phyloP scores from a whole-genome alignment of 352 stramenopile species.

The Phytophthora agathidicida region DNA sequence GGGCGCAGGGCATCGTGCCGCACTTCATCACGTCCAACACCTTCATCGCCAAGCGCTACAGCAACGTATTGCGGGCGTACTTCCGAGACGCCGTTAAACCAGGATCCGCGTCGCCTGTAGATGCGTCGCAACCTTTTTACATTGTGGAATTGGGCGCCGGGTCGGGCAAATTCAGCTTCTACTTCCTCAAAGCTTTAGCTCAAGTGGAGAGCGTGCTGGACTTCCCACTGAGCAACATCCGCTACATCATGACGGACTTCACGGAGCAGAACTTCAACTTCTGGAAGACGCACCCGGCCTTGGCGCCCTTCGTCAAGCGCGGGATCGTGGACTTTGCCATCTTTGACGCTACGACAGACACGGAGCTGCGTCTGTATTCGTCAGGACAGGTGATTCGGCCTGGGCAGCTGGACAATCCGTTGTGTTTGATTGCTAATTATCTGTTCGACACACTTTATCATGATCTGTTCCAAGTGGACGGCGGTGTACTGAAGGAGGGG shows the following conservation, averaged over 20 bases:
- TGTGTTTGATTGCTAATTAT: slow-evolving; percentile 95
- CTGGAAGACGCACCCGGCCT: slow-evolving; percentile 88
- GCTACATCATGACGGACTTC: slow-evolving; percentile 97
- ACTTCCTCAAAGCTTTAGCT: slow-evolving; percentile 91
- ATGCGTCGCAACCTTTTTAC: slow-evolving; percentile 89
- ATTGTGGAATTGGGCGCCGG: slow-evolving; percentile 94
- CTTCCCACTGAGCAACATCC: slow-evolving; percentile 91
- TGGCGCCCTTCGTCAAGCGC: slow-evolving; percentile 84
- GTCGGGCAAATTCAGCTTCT: slow-evolving; percentile 95
- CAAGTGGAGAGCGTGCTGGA: slow-evolving; percentile 76
- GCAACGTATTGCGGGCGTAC: slow-evolving; percentile 69
- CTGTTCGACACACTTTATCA: slow-evolving; percentile 95
- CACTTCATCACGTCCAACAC: slow-evolving; percentile 97
- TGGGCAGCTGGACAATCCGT: slow-evolving; percentile 76
- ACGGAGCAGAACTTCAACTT: slow-evolving; percentile 94
- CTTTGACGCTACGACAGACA: slow-evolving; percentile 93
- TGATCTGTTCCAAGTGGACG: slow-evolving; percentile 90
- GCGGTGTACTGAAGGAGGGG: slow-evolving; percentile 88
- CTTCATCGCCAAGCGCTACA: slow-evolving; percentile 94
- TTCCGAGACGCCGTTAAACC: slow-evolving; percentile 60
- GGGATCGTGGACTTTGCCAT: slow-evolving; percentile 94
- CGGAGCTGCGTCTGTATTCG: slow-evolving; percentile 70
- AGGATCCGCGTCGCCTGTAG: slow-evolving; percentile 49
- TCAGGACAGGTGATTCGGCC: slow-evolving; percentile 59
- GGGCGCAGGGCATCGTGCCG: slow-evolving; percentile 93